These are phyloP conservation scores for Evernia prunastri DNA, from an alignment of 495 filamentous ascomycete species.

Conservation along the genomic window DNA sequence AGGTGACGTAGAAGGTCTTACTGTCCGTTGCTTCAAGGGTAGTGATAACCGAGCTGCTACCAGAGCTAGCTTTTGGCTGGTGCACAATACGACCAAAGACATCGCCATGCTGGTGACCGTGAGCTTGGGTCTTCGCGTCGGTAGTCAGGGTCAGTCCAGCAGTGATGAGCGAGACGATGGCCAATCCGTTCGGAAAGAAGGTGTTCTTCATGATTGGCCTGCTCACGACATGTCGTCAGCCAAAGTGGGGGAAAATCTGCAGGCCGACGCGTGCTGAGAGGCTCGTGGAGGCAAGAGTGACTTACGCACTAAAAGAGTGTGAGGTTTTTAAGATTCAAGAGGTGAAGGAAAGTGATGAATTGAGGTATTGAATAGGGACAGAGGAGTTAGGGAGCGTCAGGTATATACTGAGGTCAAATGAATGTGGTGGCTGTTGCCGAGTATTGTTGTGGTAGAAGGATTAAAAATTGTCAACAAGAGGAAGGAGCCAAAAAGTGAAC, in stretches of 20 bases:
- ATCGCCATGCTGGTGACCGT: constrained; percentile 28
- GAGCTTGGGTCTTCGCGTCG: constrained; percentile 21
- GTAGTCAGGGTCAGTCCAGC: constrained; percentile 1
- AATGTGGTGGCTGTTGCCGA: constrained; percentile 21
- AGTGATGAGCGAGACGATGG: constrained; percentile 12
- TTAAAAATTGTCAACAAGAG: background rate
- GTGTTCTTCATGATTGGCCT: constrained; percentile 22
- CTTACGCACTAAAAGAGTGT: constrained; percentile 10
- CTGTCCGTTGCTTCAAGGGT: background rate
- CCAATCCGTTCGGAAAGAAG: background rate
- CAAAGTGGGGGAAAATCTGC: background rate
- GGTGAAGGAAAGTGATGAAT: constrained; percentile 18
- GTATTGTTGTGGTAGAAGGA: constrained; percentile 7
- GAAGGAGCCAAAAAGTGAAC: constrained; percentile 11
- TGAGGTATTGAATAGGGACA: constrained; percentile 18
- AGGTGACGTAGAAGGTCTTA: background rate
- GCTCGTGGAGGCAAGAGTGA: background rate
- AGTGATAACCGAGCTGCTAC: constrained; percentile 10
- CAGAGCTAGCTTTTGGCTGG: constrained; percentile 12
- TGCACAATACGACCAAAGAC: constrained; percentile 17
- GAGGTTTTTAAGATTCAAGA: background rate
- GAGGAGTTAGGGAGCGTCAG: background rate
- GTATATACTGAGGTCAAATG: constrained; percentile 11
- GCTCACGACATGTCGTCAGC: background rate
- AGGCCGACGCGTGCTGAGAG: background rate